Evolutionary conservation across 441 rosid genomes (phyloP).

Genomic region (Syzygium malaccense): DNA sequence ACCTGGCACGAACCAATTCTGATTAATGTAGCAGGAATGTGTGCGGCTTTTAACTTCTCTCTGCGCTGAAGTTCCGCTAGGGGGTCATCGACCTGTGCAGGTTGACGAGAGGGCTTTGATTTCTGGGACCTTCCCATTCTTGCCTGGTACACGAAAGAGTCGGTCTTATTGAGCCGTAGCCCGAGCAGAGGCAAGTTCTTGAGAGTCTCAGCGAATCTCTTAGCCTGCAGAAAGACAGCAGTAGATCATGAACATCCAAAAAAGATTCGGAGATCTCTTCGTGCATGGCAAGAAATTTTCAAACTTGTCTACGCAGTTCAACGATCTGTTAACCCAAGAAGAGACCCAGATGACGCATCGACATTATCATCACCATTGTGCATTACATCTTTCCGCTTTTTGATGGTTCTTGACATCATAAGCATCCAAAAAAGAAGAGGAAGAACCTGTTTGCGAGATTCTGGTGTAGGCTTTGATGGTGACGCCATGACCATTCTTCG

Average conservation of each 20-base stretch:
- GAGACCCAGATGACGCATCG: neutral
- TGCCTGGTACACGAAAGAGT: neutral
- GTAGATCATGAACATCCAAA: neutral
- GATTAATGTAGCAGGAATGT: constrained; percentile 23
- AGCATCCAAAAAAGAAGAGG: neutral
- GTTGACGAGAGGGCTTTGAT: neutral
- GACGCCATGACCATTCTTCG: neutral
- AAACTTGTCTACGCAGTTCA: neutral
- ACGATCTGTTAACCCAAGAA: neutral
- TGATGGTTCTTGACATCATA: neutral
- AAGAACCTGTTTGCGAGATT: neutral
- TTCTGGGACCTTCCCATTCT: neutral
- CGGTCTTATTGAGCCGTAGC: neutral
- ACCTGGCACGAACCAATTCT: constrained; percentile 54
- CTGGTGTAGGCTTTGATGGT: neutral
- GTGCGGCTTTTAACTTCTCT: constrained; percentile 40
- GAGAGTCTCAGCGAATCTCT: neutral
- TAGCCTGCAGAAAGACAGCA: neutral
- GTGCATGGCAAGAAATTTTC: neutral
- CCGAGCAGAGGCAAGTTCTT: neutral
- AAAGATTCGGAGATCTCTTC: neutral
- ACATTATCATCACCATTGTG: neutral
- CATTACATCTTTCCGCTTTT: neutral
- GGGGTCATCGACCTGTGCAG: neutral
- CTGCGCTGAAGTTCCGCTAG: neutral